Percentiles rank a stretch among this genome's conserved stretches.
phyloP scores from a whole-genome alignment of 1,284 basidiomycete species.

The Cryptococcus neoformans region DNA sequence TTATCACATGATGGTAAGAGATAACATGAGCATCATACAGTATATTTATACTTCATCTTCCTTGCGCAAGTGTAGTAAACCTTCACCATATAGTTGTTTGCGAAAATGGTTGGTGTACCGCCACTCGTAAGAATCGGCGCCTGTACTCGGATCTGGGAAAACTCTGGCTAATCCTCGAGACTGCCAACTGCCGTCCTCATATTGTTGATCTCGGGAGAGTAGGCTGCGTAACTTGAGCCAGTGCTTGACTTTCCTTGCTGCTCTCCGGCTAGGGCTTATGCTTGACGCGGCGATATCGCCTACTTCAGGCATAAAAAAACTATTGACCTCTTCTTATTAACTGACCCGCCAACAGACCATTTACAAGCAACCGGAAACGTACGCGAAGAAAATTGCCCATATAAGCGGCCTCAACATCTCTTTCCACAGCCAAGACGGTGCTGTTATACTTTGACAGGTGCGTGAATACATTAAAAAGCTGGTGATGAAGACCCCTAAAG shows the following conservation, averaged over 20 bases:
- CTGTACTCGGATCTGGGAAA: neutral
- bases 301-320: conserved; percentile 2
- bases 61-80: too few relatives aligned
- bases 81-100: too few relatives aligned
- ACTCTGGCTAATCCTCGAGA: neutral
- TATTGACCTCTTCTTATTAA: neutral
- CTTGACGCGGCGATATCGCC: conserved; percentile 5
- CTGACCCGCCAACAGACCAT: neutral
- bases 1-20: too few relatives aligned
- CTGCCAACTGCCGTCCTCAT: neutral
- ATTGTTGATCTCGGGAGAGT: neutral
- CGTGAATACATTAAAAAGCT: conserved; percentile 1
- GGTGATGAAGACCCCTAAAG: neutral
- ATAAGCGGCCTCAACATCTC: conserved; percentile 8
- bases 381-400: conserved; percentile 5
- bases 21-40: too few relatives aligned
- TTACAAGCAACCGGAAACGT: neutral
- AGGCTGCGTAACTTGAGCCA: conserved; percentile 2
- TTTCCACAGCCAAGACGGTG: conserved; percentile 3
- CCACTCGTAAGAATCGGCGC: neutral
- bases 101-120: too few relatives aligned
- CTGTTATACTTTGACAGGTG: neutral
- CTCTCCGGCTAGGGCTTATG: conserved; percentile 9
- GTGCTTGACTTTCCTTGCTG: conserved; percentile 7
- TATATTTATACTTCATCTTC: too few relatives aligned